phyloP scores from a whole-genome alignment of 371 early-diverging fungal genomes.

The Funneliformis caledonium region DNA sequence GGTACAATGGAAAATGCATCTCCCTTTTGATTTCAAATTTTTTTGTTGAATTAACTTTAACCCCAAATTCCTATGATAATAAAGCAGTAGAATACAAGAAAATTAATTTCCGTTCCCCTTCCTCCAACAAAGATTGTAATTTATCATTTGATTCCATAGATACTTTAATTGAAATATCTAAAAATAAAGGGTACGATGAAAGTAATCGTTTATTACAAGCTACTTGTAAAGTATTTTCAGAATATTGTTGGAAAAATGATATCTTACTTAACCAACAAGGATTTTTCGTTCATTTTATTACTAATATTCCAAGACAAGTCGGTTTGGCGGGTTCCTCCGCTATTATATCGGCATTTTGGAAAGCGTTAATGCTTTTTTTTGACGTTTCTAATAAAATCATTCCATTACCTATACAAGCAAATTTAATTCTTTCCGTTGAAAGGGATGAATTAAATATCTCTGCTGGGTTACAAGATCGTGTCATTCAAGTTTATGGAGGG shows the following conservation, averaged over 20 bases:
- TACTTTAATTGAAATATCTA: slow-evolving; percentile 48
- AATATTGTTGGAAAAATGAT: slow-evolving; percentile 50
- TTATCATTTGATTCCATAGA: slow-evolving; percentile 50
- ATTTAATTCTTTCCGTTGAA: slow-evolving; percentile 64
- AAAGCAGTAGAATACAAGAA: slow-evolving; percentile 45
- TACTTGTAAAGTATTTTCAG: slow-evolving; percentile 63
- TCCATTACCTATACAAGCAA: slow-evolving; percentile 60
- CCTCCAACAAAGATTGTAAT: slow-evolving; percentile 37
- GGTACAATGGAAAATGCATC: slow-evolving; percentile 70
- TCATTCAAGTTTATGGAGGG: slow-evolving; percentile 70
- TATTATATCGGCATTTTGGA: slow-evolving; percentile 65
- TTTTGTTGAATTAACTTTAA: slow-evolving; percentile 62
- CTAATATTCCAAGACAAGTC: slow-evolving; percentile 77
- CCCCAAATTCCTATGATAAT: slow-evolving; percentile 52
- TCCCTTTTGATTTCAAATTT: slow-evolving; percentile 69
- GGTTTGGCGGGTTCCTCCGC: slow-evolving; percentile 75
- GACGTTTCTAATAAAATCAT: slow-evolving; percentile 49
- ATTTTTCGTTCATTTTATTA: slow-evolving; percentile 59
- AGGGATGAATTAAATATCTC: slow-evolving; percentile 65
- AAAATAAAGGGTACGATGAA: slow-evolving; percentile 65
- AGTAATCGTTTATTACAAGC: slow-evolving; percentile 64
- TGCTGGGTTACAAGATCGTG: slow-evolving; percentile 73
- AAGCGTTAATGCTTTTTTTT: slow-evolving; percentile 57
- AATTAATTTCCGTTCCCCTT: slow-evolving; percentile 55
- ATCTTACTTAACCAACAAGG: slow-evolving; percentile 56